Evolutionary conservation across 192 early-diverging fungal species (phyloP).

Genomic region (Coemansia sp.): DNA sequence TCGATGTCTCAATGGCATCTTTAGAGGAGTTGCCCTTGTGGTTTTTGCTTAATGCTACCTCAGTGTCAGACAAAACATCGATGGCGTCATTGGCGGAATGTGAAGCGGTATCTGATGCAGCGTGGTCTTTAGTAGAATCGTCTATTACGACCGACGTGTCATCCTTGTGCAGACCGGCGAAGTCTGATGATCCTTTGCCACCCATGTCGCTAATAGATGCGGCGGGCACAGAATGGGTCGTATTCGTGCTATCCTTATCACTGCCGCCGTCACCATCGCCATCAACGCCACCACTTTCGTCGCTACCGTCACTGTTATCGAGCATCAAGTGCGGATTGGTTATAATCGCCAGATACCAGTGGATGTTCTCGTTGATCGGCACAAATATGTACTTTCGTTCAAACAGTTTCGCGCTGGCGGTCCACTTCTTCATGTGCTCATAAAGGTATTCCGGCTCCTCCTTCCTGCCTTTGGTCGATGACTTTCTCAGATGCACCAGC

Average conservation of each 20-base stretch:
- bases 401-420: constrained; percentile 72
- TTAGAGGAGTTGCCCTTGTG: constrained; percentile 43
- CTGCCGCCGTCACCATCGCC: background rate
- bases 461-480: constrained; percentile 15
- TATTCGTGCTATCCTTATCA: background rate
- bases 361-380: constrained; percentile 86
- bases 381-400: constrained; percentile 73
- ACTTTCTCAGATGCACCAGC: constrained; percentile 50
- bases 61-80: too few relatives aligned
- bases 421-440: constrained; percentile 73
- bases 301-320: too few relatives aligned
- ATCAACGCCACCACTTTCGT: too few relatives aligned
- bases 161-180: too few relatives aligned
- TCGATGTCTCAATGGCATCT: background rate
- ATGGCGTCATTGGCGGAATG: too few relatives aligned
- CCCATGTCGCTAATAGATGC: too few relatives aligned
- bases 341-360: constrained; percentile 88
- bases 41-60: background rate
- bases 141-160: too few relatives aligned
- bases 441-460: constrained; percentile 54
- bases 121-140: too few relatives aligned
- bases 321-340: constrained; percentile 63
- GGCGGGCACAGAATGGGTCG: background rate
- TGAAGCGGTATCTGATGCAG: too few relatives aligned
- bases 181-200: too few relatives aligned